Evolutionary conservation across 345 rosid species (phyloP).

Genomic region (Mercurialis annua): DNA sequence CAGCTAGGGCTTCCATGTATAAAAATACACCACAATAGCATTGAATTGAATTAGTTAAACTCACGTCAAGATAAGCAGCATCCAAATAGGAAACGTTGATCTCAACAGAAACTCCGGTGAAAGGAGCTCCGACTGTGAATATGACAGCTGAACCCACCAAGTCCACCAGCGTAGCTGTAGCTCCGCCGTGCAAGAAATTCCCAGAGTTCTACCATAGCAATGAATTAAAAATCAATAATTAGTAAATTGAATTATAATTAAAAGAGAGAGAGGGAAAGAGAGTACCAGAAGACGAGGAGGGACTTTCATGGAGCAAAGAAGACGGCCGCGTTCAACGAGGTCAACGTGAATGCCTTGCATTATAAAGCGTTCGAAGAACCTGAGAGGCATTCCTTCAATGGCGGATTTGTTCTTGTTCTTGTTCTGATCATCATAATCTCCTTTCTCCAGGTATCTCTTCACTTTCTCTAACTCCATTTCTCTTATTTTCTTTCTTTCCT

Average conservation of each 20-base stretch:
- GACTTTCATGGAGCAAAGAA: slow-evolving; percentile 73
- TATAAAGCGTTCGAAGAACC: slow-evolving; percentile 60
- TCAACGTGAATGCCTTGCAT: slow-evolving; percentile 58
- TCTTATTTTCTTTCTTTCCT: not conserved
- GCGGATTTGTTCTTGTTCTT: slow-evolving; percentile 31
- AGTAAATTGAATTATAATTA: not conserved
- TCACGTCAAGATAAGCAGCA: slow-evolving; percentile 70
- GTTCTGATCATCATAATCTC: slow-evolving; percentile 28
- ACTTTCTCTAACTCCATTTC: slow-evolving; percentile 54
- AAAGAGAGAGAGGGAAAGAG: not conserved
- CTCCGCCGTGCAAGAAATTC: slow-evolving; percentile 94
- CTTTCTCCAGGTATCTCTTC: slow-evolving; percentile 63
- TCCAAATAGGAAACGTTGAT: slow-evolving; percentile 89
- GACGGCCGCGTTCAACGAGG: slow-evolving; percentile 65
- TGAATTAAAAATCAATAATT: not conserved
- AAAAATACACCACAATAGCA: not conserved
- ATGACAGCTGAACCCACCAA: slow-evolving; percentile 77
- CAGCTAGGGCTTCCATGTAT: no score
- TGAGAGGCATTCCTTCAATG: slow-evolving; percentile 39
- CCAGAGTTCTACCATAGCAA: slow-evolving; percentile 55
- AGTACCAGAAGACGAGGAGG: slow-evolving; percentile 73
- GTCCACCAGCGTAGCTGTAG: slow-evolving; percentile 85
- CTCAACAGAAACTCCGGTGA: slow-evolving; percentile 74
- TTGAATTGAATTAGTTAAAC: slow-evolving; percentile 15
- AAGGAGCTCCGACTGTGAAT: slow-evolving; percentile 44